Conservation (phyloP, 148 eudicot genomes). For the Silene conica region DNA sequence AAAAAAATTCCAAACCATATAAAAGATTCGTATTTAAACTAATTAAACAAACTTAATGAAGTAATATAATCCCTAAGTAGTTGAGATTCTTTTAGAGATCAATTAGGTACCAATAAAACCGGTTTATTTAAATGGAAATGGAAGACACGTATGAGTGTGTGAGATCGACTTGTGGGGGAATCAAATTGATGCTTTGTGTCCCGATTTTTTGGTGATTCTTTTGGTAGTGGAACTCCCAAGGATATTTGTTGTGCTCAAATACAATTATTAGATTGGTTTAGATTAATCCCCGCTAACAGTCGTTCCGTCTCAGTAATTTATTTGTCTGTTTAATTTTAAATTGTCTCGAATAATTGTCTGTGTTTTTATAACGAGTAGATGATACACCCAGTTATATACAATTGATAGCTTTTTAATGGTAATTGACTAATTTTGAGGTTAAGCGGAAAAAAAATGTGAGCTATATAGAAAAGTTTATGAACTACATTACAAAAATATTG, state of each 20-base stretch:
- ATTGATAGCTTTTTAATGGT: no score
- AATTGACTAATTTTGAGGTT: no score
- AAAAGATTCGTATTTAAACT: neutral
- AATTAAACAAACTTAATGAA: neutral
- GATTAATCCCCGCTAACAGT: no score
- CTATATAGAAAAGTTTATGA: no score
- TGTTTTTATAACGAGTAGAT: no score
- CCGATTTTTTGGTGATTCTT: conserved; percentile 16
- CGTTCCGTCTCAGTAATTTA: no score
- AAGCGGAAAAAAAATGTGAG: no score
- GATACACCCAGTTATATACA: no score
- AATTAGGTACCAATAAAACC: neutral
- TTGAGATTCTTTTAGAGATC: neutral
- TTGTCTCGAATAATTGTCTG: no score
- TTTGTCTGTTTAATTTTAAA: no score
- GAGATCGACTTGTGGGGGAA: conserved; percentile 5
- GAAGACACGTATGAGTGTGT: conserved; percentile 15
- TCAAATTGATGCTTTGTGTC: conserved; percentile 17
- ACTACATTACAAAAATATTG: no score
- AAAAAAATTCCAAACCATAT: no score
- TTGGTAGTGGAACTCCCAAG: neutral
- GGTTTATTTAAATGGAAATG: neutral
- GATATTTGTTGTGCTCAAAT: conserved; percentile 12
- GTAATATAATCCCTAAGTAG: neutral
- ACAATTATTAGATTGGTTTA: neutral